Conservation (phyloP, 805 yeast genomes). For the Sungouiella blattae region DNA sequence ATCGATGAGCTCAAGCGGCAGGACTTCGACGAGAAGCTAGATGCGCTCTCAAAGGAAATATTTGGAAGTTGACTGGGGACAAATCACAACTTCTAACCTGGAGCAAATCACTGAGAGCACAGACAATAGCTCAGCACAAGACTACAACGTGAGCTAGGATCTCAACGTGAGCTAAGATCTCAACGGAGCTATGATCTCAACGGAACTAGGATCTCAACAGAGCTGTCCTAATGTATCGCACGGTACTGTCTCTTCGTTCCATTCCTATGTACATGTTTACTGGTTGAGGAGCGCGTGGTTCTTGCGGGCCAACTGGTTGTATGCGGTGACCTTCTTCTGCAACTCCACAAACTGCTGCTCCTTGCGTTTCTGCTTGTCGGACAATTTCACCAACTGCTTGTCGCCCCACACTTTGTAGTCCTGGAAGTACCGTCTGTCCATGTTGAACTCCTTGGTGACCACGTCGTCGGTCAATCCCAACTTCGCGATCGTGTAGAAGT, state of each 20-base stretch:
- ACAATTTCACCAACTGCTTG: slow-evolving; percentile 52
- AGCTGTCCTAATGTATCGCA: no score
- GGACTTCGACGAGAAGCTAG: slow-evolving; percentile 17
- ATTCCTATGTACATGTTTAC: slow-evolving; percentile 11
- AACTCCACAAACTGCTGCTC: slow-evolving; percentile 26
- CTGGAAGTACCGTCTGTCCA: slow-evolving; percentile 75
- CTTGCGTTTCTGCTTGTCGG: slow-evolving; percentile 33
- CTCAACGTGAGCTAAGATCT: no score
- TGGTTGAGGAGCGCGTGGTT: slow-evolving; percentile 23
- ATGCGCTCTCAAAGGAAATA: slow-evolving; percentile 18
- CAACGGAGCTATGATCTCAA: no score
- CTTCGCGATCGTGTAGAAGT: slow-evolving; percentile 82
- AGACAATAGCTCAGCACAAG: no score
- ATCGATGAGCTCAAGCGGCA: slow-evolving; percentile 18
- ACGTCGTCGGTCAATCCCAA: slow-evolving; percentile 82
- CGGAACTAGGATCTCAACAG: no score
- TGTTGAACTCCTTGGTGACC: slow-evolving; percentile 73
- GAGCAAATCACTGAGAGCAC: not conserved
- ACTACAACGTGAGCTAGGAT: no score
- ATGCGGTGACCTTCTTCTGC: slow-evolving; percentile 38
- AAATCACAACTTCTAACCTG: no score
- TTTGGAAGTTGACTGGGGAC: slow-evolving; percentile 1
- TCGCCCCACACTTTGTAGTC: slow-evolving; percentile 78
- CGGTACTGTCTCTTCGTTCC: no score
- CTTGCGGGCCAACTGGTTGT: slow-evolving; percentile 36